Percentiles rank a stretch among this genome's conserved stretches.
phyloP scores from a whole-genome alignment of 768 basidiomycete genomes.

The Lactifluus pinguis region DNA sequence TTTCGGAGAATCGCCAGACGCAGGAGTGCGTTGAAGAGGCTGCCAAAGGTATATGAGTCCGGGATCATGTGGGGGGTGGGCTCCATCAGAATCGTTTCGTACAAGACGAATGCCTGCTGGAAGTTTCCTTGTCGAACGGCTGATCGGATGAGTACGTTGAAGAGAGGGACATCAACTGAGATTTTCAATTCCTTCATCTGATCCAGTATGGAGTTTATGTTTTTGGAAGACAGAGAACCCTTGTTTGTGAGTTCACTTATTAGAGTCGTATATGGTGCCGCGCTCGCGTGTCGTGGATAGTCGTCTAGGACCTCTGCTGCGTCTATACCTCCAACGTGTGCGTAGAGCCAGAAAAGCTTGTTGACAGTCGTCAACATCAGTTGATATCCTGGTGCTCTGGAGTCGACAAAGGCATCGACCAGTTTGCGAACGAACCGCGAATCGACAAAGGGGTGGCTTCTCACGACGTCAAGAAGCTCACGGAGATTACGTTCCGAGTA shows the following conservation, averaged over 20 bases:
- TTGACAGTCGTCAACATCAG: constrained; percentile 17
- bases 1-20: not conserved
- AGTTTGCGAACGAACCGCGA: constrained; percentile 15
- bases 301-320: constrained; percentile 26
- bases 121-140: constrained; percentile 29
- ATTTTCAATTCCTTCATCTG: constrained; percentile 33
- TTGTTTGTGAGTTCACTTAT: constrained; percentile 30
- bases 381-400: constrained; percentile 4
- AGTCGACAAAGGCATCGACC: constrained; percentile 11
- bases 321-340: constrained; percentile 27
- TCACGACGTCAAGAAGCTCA: constrained; percentile 28
- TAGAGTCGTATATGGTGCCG: constrained; percentile 32
- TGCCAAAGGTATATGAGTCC: constrained; percentile 14
- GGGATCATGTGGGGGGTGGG: constrained; percentile 29
- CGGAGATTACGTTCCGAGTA: constrained; percentile 22
- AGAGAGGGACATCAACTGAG: constrained; percentile 32
- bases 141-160: constrained; percentile 40
- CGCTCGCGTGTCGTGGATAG: constrained; percentile 14
- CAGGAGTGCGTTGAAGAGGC: constrained; percentile 17
- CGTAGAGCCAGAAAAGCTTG: constrained; percentile 23
- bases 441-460: constrained; percentile 2
- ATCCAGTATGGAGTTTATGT: constrained; percentile 30
- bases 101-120: constrained; percentile 35
- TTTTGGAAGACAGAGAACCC: constrained; percentile 20
- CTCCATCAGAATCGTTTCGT: constrained; percentile 31